Evolutionary conservation across 352 stramenopile species (phyloP).

Genomic region (Globisporangium megalacanthum): DNA sequence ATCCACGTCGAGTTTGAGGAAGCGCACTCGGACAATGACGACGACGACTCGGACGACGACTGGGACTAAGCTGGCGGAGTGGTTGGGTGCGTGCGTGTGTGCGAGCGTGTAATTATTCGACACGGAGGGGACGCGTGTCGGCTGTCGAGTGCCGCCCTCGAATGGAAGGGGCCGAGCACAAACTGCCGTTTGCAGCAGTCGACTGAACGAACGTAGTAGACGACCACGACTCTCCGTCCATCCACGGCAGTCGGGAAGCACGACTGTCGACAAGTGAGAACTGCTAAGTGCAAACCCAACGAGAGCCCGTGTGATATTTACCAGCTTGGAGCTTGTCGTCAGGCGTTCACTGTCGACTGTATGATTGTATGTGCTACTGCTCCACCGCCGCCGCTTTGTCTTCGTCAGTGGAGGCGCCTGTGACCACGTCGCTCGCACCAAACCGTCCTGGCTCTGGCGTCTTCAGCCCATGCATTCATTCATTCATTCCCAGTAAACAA

Average conservation of each 20-base stretch:
- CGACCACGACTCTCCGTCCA: not conserved
- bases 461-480: not conserved
- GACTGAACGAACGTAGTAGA: not conserved
- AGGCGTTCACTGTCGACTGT: not conserved
- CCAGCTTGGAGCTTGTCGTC: not conserved
- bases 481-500: too few relatives aligned
- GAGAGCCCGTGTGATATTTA: conserved; percentile 3
- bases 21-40: conserved; percentile 39
- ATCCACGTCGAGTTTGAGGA: conserved; percentile 82
- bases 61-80: conserved; percentile 38
- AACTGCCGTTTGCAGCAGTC: not conserved
- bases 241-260: not conserved
- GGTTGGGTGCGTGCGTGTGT: too few relatives aligned
- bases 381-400: not conserved
- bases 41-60: conserved; percentile 71
- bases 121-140: not conserved
- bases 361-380: not conserved
- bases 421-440: conserved; percentile 1
- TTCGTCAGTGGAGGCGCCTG: not conserved
- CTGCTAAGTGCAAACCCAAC: not conserved
- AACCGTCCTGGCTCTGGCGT: conserved; percentile 8
- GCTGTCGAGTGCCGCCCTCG: conserved; percentile 4
- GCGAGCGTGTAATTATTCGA: not conserved
- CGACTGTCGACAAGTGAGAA: not conserved
- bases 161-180: conserved; percentile 10